phyloP scores from a whole-genome alignment of 2,329 filamentous ascomycete species.

The Botrytis byssoidea region DNA sequence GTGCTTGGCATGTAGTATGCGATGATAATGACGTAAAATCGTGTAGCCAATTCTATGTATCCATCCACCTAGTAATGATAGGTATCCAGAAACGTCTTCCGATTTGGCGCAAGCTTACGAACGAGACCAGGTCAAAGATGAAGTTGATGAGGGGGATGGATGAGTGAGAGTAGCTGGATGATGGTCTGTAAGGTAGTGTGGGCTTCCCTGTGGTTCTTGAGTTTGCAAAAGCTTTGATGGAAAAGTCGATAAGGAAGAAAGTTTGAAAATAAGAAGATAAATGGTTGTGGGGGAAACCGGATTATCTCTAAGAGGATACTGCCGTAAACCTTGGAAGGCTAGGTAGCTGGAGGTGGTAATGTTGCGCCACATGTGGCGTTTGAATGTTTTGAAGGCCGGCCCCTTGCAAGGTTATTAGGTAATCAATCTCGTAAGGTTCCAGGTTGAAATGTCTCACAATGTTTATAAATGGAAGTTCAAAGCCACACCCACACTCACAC shows the following conservation, averaged over 20 bases:
- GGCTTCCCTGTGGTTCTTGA: not conserved
- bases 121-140: not conserved
- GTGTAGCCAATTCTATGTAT: not conserved
- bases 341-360: too few relatives aligned
- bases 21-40: conserved; percentile 13
- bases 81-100: not conserved
- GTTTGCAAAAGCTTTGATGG: conserved; percentile 1
- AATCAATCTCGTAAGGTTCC: too few relatives aligned
- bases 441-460: not conserved
- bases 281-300: conserved; percentile 21
- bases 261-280: not conserved
- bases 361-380: not conserved
- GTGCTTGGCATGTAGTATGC: not conserved
- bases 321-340: not conserved
- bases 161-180: not conserved
- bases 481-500: not conserved
- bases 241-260: conserved; percentile 9
- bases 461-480: not conserved
- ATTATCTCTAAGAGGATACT: conserved; percentile 4
- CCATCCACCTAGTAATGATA: not conserved
- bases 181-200: not conserved
- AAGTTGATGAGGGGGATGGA: not conserved
- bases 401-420: too few relatives aligned
- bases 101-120: not conserved
- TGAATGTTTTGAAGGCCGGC: too few relatives aligned